Evolutionary conservation across 2,329 filamentous ascomycete genomes (phyloP), one percentile per base, ranked within the genome.

Genomic region (Epichloe sibirici): DNA sequence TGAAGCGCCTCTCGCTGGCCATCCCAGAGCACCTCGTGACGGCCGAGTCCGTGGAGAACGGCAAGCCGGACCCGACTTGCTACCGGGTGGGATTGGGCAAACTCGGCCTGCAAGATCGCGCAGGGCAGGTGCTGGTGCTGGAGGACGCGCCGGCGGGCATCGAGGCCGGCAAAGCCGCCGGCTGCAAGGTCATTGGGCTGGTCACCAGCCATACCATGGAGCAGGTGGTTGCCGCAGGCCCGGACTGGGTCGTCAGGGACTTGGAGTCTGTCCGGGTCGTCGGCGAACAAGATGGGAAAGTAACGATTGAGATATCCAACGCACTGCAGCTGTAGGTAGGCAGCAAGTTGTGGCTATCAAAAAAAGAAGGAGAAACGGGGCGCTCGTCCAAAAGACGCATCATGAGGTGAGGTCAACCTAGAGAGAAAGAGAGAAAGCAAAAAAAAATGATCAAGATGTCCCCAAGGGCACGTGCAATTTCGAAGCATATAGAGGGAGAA

Each of bases 71-170:
- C 66, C 87, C 87, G 28, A 69, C 76, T 13, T 88, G 86, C 71
- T 91, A 90, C 67, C 67, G 74, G 49, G 74, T 90, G 49, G 87
- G 86, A 15, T 78, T 81, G 46, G 72, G 78, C 59, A 76, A 76
- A 56, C 74, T 90, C 15, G 75, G 74, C 1, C 66, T 82, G 21
- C 65, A 74, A 21, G 73, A 71, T 37, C 63, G 65, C 13, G 68
- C 71, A 31, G 75, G 69, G 51, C 69, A 71, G 35, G 69, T 91
- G 44, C 73, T 95, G 52, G 90, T 96, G 48, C 71, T 95, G 39
- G 90, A 96, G 70, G 90, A 96, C 71, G 88, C 88, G 52, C 90
- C 90, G 5, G 88, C 89, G 7, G 90, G 90, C 5, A 88, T 95
- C 63, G 76, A 72, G 57, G 82, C 90, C 31, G 90, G 90, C 48